Evolutionary conservation across 2,329 filamentous ascomycete species (phyloP).

Genomic region (Arthroderma sp.): DNA sequence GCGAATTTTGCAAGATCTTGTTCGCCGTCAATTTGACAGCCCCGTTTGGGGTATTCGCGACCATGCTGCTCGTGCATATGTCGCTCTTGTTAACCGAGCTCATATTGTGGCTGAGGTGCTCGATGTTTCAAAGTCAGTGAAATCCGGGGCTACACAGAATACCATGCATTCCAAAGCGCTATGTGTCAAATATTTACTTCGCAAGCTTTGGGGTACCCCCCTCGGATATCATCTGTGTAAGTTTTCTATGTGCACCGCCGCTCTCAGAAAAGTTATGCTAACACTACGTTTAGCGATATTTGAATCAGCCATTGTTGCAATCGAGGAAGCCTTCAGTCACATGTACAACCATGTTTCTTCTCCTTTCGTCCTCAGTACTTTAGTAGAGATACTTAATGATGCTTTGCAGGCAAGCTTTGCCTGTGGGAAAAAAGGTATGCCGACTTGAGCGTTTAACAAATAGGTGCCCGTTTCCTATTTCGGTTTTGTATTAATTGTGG

Average conservation of each 20-base stretch:
- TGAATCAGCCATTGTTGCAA: slow-evolving; percentile 9
- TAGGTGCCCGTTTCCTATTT: too few relatives aligned
- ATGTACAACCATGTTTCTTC: slow-evolving; percentile 20
- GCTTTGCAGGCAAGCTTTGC: slow-evolving; percentile 21
- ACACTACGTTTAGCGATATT: slow-evolving; percentile 1
- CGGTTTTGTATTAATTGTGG: too few relatives aligned
- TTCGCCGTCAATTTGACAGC: slow-evolving; percentile 28
- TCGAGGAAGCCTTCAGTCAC: slow-evolving; percentile 16
- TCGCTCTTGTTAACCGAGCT: slow-evolving; percentile 22
- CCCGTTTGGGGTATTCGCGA: slow-evolving; percentile 34
- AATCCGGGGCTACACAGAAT: slow-evolving; percentile 18
- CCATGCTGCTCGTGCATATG: slow-evolving; percentile 32
- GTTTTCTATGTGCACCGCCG: slow-evolving; percentile 3
- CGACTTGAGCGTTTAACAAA: too few relatives aligned
- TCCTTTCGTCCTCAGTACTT: slow-evolving; percentile 21
- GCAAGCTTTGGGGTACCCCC: slow-evolving; percentile 21
- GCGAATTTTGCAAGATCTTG: slow-evolving; percentile 19
- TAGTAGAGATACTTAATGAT: slow-evolving; percentile 27
- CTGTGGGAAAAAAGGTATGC: slow-evolving; percentile 19
- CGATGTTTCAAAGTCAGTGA: slow-evolving; percentile 14
- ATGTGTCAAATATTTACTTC: slow-evolving; percentile 26
- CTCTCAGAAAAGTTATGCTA: slow-evolving; percentile 8
- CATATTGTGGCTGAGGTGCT: slow-evolving; percentile 21
- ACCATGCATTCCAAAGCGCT: slow-evolving; percentile 29
- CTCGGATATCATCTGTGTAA: slow-evolving; percentile 24